These are phyloP conservation scores for Favolaschia claudopus DNA, from an alignment of 768 basidiomycete genomes.

Conservation along the genomic window DNA sequence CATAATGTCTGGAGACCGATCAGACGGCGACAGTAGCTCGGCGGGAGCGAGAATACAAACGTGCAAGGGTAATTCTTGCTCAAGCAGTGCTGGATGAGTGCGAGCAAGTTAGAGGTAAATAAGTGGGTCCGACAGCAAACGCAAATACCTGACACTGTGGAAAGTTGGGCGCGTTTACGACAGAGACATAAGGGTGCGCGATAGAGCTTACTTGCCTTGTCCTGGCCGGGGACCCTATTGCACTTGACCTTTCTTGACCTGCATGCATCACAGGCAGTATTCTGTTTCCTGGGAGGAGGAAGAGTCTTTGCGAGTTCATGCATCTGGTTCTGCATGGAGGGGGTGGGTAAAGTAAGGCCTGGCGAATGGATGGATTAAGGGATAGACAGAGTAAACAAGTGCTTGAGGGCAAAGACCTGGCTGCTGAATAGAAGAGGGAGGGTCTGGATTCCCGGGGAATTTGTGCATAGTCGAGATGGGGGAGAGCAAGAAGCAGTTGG, in stretches of 20 bases:
- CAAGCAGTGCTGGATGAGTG: slow-evolving; percentile 73
- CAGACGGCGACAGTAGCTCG: slow-evolving; percentile 18
- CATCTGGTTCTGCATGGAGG: slow-evolving; percentile 80
- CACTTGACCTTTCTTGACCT: slow-evolving; percentile 93
- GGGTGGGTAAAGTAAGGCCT: slow-evolving; percentile 71
- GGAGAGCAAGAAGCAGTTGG: slow-evolving; percentile 17
- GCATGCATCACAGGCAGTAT: slow-evolving; percentile 94
- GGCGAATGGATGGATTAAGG: slow-evolving; percentile 26
- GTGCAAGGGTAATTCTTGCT: slow-evolving; percentile 94
- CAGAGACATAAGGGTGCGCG: slow-evolving; percentile 15
- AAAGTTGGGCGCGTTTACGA: slow-evolving; percentile 22
- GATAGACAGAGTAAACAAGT: slow-evolving; percentile 18
- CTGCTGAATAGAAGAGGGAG: slow-evolving; percentile 37
- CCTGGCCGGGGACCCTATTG: slow-evolving; percentile 80
- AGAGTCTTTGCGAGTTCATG: slow-evolving; percentile 82
- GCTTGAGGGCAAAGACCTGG: slow-evolving; percentile 44
- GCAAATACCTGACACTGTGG: slow-evolving; percentile 69
- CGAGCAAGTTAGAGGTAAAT: slow-evolving; percentile 25
- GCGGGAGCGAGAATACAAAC: slow-evolving; percentile 54
- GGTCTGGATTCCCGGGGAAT: too few species aligned
- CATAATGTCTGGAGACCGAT: slow-evolving; percentile 62
- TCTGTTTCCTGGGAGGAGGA: slow-evolving; percentile 89
- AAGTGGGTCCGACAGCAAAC: slow-evolving; percentile 16
- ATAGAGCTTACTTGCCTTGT: slow-evolving; percentile 63
- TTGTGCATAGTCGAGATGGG: slow-evolving; percentile 35